phyloP scores from a whole-genome alignment of 108 stramenopile genomes.

The Cyclotella baltica region DNA sequence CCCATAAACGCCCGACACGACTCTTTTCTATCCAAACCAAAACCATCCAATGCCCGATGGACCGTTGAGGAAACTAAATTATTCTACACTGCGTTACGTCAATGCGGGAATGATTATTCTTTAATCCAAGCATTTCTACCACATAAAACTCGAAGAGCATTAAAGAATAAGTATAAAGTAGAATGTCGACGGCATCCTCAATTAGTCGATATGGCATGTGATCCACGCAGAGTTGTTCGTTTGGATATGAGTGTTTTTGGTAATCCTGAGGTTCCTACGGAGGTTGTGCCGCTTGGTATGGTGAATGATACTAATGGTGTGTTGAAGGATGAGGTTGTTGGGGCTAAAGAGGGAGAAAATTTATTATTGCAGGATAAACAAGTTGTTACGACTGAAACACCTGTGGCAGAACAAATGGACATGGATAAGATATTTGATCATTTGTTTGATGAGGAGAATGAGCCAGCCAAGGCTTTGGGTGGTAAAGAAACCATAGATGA shows the following conservation, averaged over 20 bases:
- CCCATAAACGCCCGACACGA: constrained; percentile 32
- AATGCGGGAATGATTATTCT: constrained; percentile 83
- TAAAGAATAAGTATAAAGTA: constrained; percentile 78
- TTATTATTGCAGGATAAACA: background rate
- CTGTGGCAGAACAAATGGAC: background rate
- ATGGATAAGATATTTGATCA: background rate
- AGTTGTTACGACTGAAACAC: background rate
- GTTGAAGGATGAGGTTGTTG: background rate
- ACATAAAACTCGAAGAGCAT: constrained; percentile 62
- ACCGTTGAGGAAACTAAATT: constrained; percentile 67
- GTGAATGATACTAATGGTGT: background rate
- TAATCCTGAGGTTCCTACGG: background rate
- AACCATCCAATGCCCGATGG: constrained; percentile 51
- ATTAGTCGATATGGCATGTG: constrained; percentile 80
- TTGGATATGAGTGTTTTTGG: constrained; percentile 36
- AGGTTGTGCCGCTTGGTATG: background rate
- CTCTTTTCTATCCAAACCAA: constrained; percentile 20
- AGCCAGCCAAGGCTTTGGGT: background rate
- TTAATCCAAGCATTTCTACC: constrained; percentile 74
- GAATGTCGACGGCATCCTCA: constrained; percentile 69
- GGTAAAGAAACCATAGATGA: background rate
- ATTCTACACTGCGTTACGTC: constrained; percentile 77
- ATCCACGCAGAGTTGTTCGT: constrained; percentile 55
- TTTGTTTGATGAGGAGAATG: constrained; percentile 9
- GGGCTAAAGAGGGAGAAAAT: background rate